phyloP scores from a whole-genome alignment of 148 eudicot species.

The Amaranthus palmeri region DNA sequence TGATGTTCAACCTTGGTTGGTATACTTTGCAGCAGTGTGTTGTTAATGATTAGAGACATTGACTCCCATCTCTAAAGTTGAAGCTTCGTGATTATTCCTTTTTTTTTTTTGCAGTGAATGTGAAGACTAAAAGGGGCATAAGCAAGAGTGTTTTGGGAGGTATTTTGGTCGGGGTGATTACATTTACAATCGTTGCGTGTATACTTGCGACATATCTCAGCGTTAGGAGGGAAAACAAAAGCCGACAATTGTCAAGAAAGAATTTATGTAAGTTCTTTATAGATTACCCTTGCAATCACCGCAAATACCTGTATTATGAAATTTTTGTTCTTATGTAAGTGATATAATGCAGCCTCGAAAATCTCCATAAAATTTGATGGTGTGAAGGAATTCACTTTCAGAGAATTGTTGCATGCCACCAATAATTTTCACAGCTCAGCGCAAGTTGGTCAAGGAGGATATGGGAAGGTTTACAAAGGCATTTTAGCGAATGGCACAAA shows the following conservation, averaged over 20 bases:
- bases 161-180: slow-evolving; percentile 37
- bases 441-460: slow-evolving; percentile 91
- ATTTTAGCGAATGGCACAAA: slow-evolving; percentile 41
- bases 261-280: slow-evolving; percentile 42
- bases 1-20: not conserved
- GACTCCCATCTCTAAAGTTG: not conserved
- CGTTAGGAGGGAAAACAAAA: slow-evolving; percentile 35
- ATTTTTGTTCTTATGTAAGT: not conserved
- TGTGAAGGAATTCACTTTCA: slow-evolving; percentile 63
- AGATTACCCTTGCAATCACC: not conserved
- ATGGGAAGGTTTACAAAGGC: slow-evolving; percentile 83
- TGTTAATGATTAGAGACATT: not conserved
- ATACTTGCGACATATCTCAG: slow-evolving; percentile 36
- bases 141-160: slow-evolving; percentile 44
- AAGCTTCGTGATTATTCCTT: slow-evolving; percentile 13
- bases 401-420: slow-evolving; percentile 68
- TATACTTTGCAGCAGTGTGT: not conserved
- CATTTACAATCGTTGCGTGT: slow-evolving; percentile 32
- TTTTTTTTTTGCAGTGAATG: slow-evolving; percentile 34
- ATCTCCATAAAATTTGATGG: slow-evolving; percentile 67
- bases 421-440: slow-evolving; percentile 40
- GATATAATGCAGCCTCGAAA: slow-evolving; percentile 53
- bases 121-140: slow-evolving; percentile 28
- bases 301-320: not conserved
- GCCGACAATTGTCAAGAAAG: slow-evolving; percentile 33